These are phyloP conservation scores for Schwanniomyces pseudopolymorphus DNA, from an alignment of 805 yeast species.

Conservation along the genomic window DNA sequence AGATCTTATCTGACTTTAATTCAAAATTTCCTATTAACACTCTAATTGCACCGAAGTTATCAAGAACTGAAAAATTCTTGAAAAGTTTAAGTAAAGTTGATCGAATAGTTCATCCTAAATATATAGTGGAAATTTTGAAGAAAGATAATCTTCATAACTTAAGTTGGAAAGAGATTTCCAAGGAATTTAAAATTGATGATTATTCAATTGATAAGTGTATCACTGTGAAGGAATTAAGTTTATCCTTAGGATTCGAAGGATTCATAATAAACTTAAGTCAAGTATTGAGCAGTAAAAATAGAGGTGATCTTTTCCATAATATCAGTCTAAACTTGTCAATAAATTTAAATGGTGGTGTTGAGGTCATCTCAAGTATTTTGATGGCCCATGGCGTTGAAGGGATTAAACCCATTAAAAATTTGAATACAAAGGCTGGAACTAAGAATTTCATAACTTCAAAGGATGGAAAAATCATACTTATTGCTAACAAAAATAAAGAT, in stretches of 20 bases:
- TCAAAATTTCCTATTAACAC: constrained; percentile 42
- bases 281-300: constrained; percentile 14
- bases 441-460: constrained; percentile 15
- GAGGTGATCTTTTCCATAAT: constrained; percentile 45
- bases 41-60: constrained; percentile 75
- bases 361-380: constrained; percentile 55
- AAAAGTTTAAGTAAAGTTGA: constrained; percentile 59
- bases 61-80: constrained; percentile 86
- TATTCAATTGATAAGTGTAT: constrained; percentile 36
- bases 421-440: constrained; percentile 11
- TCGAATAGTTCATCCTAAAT: constrained; percentile 56
- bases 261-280: constrained; percentile 14
- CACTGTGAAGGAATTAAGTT: constrained; percentile 28
- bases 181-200: constrained; percentile 25
- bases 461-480: constrained; percentile 17
- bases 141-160: constrained; percentile 8
- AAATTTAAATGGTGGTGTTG: constrained; percentile 59
- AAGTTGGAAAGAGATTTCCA: constrained; percentile 14
- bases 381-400: constrained; percentile 56
- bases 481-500: constrained; percentile 40
- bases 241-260: constrained; percentile 22
- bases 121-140: constrained; percentile 45
- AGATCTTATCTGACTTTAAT: constrained; percentile 44
- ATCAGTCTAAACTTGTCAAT: constrained; percentile 55
- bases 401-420: constrained; percentile 18